These are phyloP conservation scores for Chlorociboria aeruginascens DNA, from an alignment of 495 filamentous ascomycete species.

Conservation along the genomic window DNA sequence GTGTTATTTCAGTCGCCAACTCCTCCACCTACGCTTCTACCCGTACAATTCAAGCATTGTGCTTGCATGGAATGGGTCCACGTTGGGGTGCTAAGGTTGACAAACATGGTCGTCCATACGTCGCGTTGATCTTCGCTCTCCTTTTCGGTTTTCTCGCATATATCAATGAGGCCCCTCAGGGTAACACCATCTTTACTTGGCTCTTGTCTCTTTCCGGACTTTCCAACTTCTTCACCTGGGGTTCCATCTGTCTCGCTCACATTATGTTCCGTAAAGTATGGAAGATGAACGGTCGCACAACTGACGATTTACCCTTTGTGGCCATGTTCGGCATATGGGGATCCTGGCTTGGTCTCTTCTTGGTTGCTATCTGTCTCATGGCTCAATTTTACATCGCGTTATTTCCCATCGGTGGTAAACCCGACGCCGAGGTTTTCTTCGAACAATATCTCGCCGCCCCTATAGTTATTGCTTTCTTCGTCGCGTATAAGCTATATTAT, in stretches of 20 bases:
- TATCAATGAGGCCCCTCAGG: constrained; percentile 34
- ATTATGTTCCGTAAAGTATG: constrained; percentile 87
- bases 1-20: constrained; percentile 48
- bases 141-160: constrained; percentile 42
- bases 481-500: constrained; percentile 67
- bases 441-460: constrained; percentile 67
- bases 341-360: constrained; percentile 68
- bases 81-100: constrained; percentile 44
- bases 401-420: constrained; percentile 53
- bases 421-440: constrained; percentile 55
- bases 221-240: constrained; percentile 89
- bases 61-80: constrained; percentile 44
- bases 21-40: constrained; percentile 50
- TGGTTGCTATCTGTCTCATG: constrained; percentile 76
- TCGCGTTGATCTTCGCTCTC: constrained; percentile 39
- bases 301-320: constrained; percentile 67
- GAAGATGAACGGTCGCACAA: constrained; percentile 52
- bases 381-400: constrained; percentile 92
- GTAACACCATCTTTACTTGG: constrained; percentile 59
- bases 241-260: constrained; percentile 74
- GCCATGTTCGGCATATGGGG: constrained; percentile 73
- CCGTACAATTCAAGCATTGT: constrained; percentile 52
- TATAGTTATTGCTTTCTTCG: constrained; percentile 62
- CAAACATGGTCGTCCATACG: constrained; percentile 42
- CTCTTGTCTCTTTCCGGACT: constrained; percentile 84